These are phyloP conservation scores for Lanzia echinophila DNA, from an alignment of 2,329 filamentous ascomycete species.

Conservation along the genomic window DNA sequence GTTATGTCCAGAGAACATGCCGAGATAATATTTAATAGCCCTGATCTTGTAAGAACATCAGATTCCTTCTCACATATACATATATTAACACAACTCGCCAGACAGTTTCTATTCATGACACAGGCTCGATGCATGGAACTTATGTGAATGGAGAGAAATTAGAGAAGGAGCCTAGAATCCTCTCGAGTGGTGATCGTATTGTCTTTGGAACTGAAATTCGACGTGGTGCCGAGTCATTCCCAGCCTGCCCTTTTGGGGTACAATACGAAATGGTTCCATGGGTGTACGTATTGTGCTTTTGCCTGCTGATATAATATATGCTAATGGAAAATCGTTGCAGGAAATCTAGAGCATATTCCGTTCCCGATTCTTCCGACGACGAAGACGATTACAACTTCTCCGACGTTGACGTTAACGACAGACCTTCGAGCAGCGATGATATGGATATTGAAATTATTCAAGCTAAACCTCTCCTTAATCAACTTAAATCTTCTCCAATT, in stretches of 20 bases:
- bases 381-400: conserved; percentile 26
- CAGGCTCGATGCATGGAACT: conserved; percentile 57
- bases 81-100: conserved; percentile 18
- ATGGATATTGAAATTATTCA: conserved; percentile 20
- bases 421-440: conserved; percentile 23
- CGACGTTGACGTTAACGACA: conserved; percentile 20
- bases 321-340: conserved; percentile 7
- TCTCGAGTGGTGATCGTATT: conserved; percentile 35
- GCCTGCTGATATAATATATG: neutral
- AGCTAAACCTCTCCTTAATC: too few relatives aligned
- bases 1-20: conserved; percentile 68
- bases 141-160: conserved; percentile 43
- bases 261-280: conserved; percentile 21
- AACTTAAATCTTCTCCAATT: too few relatives aligned
- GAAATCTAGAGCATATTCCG: conserved; percentile 24
- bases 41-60: conserved; percentile 37
- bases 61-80: neutral
- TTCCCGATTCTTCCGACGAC: conserved; percentile 25
- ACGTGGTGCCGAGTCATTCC: conserved; percentile 37
- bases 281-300: conserved; percentile 19
- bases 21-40: conserved; percentile 39
- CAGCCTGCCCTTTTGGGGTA: conserved; percentile 27
- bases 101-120: conserved; percentile 45
- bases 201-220: conserved; percentile 44
- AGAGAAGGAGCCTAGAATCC: conserved; percentile 19